phyloP scores from a whole-genome alignment of 768 basidiomycete species.

The Zangia roseola region DNA sequence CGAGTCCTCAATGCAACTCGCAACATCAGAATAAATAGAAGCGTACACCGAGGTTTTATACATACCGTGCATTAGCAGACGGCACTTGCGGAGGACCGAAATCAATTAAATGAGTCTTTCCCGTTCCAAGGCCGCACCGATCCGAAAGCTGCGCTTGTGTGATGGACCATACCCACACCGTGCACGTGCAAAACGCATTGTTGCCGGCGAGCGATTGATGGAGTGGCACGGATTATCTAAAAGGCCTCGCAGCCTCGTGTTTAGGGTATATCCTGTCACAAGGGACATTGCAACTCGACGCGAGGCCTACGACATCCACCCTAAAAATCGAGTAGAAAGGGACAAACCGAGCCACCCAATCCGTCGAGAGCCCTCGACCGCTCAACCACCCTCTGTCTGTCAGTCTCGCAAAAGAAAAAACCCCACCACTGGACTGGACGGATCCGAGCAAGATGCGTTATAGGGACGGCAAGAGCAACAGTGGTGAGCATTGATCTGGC shows the following conservation, averaged over 20 bases:
- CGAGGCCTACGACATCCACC: slow-evolving; percentile 1
- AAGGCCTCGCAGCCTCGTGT: slow-evolving; percentile 26
- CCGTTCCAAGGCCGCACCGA: slow-evolving; percentile 14
- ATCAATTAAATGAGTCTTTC: neutral
- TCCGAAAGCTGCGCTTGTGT: neutral
- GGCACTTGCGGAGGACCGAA: neutral
- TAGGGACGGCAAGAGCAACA: slow-evolving; percentile 27
- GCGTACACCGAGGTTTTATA: neutral
- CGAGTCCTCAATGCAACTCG: neutral
- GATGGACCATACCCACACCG: slow-evolving; percentile 5
- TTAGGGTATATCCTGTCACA: slow-evolving; percentile 17
- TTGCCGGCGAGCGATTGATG: slow-evolving; percentile 15
- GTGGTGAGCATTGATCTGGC: slow-evolving; percentile 21
- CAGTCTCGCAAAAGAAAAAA: slow-evolving; percentile 1
- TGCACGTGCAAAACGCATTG: slow-evolving; percentile 26
- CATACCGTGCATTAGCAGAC: neutral
- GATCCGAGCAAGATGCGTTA: slow-evolving; percentile 18
- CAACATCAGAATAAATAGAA: neutral
- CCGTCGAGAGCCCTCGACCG: neutral
- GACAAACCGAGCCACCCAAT: neutral
- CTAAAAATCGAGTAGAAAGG: neutral
- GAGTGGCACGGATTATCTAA: slow-evolving; percentile 28
- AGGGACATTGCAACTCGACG: slow-evolving; percentile 12
- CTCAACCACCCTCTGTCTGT: neutral
- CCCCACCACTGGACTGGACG: neutral